Conservation (phyloP, 352 stramenopile species). For the Pythium sukuiense region DNA sequence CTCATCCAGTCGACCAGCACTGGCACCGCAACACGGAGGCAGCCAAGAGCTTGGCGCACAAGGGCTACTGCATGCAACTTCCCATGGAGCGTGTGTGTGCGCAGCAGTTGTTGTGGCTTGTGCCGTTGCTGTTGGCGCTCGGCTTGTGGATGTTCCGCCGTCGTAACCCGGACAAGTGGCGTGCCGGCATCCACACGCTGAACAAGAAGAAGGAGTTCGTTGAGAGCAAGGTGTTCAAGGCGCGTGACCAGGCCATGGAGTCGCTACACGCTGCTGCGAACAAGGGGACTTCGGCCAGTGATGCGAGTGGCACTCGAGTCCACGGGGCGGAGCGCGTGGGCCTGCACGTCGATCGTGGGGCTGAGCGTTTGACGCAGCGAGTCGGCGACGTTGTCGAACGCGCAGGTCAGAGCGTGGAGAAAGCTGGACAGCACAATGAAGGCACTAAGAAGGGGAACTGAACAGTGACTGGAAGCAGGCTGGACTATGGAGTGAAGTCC, state of each 20-base stretch:
- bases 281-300: constrained; percentile 22
- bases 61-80: constrained; percentile 56
- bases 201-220: constrained; percentile 44
- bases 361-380: no score
- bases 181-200: constrained; percentile 51
- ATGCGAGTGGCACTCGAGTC: constrained; percentile 5
- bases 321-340: constrained; percentile 20
- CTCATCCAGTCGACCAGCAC: constrained; percentile 41
- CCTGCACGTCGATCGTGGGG: no score
- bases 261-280: constrained; percentile 31
- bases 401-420: constrained; percentile 15
- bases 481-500: no score
- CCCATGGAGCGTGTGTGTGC: constrained; percentile 44
- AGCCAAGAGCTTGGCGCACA: constrained; percentile 40
- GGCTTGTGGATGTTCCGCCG: constrained; percentile 46
- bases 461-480: neutral
- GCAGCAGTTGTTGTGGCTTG: constrained; percentile 42
- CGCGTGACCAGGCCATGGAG: constrained; percentile 39
- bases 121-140: constrained; percentile 44
- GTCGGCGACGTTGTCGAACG: no score
- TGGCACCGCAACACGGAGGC: constrained; percentile 60
- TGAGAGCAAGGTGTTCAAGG: constrained; percentile 43
- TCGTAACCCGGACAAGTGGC: constrained; percentile 71
- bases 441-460: constrained; percentile 21
- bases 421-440: constrained; percentile 8